These are phyloP conservation scores for Austroboletus festivus DNA, from an alignment of 768 basidiomycete genomes.

Conservation along the genomic window DNA sequence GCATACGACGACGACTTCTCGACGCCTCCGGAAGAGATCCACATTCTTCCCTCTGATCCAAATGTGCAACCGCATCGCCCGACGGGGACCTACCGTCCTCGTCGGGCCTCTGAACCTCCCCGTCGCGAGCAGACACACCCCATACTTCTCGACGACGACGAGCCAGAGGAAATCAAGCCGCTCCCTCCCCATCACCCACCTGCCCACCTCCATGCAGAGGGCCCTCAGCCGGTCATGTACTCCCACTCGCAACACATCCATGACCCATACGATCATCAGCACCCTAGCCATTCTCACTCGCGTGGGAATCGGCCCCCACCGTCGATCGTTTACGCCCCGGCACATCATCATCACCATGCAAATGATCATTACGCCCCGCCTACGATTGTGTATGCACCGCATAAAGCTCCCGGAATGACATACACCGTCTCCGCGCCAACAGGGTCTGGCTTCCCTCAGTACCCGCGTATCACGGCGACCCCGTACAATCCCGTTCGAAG, in stretches of 20 bases:
- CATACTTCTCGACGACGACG: constrained; percentile 12
- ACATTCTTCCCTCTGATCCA: constrained; percentile 52
- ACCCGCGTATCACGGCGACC: constrained; percentile 40
- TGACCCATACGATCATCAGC: constrained; percentile 31
- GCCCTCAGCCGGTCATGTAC: constrained; percentile 30
- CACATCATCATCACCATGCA: constrained; percentile 38
- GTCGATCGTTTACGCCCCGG: constrained; percentile 60
- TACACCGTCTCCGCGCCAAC: constrained; percentile 67
- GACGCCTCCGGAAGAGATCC: constrained; percentile 57
- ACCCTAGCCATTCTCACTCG: constrained; percentile 36
- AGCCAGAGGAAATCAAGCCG: constrained; percentile 34
- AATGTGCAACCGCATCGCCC: constrained; percentile 34
- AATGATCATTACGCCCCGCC: constrained; percentile 58
- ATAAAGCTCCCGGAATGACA: constrained; percentile 58
- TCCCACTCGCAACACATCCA: constrained; percentile 42
- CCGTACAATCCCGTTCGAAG: constrained; percentile 42
- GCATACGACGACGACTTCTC: constrained; percentile 20
- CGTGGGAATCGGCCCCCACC: constrained; percentile 43
- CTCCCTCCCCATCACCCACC: constrained; percentile 30
- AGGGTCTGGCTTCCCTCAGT: constrained; percentile 34
- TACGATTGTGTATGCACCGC: constrained; percentile 53
- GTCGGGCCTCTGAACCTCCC: constrained; percentile 29
- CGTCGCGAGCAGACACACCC: constrained; percentile 10
- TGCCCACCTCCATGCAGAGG: constrained; percentile 13
- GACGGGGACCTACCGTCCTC: constrained; percentile 29